Base-by-base conservation (phyloP, 495 filamentous ascomycete genomes). In the Neurospora tetraspora region DNA sequence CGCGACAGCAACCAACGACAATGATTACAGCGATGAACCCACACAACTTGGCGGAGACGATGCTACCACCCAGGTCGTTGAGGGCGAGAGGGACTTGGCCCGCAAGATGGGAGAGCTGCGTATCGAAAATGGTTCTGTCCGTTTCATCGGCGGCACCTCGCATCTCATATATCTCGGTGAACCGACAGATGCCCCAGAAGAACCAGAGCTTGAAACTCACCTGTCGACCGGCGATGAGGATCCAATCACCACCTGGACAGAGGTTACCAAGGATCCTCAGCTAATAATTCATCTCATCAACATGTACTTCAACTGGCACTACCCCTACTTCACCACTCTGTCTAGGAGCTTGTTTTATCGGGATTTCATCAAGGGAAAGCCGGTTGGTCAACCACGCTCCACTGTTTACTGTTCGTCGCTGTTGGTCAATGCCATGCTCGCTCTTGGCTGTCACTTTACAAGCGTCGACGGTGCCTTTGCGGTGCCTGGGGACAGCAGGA, bases 301-400 rank as follows among this genome's bases (percentile, higher is more conserved):
- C 72, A 94, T 98, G 93, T 99, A 99, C 82, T 98, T 98, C 82
- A 91, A 91, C 38, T 99, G 96, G 94, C 96, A 99, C 77, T 99
- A 98, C 79, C 91, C 95, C 12, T 98, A 94, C 81, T 99, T 99
- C 82, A 95, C 93, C 12, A 95, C 92, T 0, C 87, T 98, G 7
- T 94, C 94, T n/a, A 96, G 92, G 80, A 88, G 85, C 43, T 86
- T 97, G 36, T 99, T 99, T 80, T 96, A 91, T 75, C 86, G 91
- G 23, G 94, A 99, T 78, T 98, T 97, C 76, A 77, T 89, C 16
- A 86, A 85, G 4, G 94, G 94, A 0, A 85, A 81, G 73, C 83
- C 81, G 16, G 77, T 77, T 47, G 76, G 77, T 16, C 77, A 80
- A 39, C 83, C 84, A 11, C 81, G 84, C 61, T 78, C 80, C 39